Evolutionary conservation across 2,329 filamentous ascomycete species (phyloP), one percentile per base, ranked within the genome.

Genomic region (Talaromyces sp.): DNA sequence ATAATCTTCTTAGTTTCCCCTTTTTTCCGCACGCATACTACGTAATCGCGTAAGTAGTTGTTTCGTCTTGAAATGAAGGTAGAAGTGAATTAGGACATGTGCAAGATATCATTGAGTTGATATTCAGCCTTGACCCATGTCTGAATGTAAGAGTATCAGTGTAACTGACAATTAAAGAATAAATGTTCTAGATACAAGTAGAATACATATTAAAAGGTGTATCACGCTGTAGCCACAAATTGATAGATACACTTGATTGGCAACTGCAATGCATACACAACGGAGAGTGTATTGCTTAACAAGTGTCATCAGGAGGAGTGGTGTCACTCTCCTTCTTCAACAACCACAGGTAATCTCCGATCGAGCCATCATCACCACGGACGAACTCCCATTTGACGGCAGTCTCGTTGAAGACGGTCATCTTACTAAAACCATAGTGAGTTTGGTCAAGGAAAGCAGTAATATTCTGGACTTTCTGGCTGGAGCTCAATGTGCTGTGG

Each of bases 351-450:
- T 73, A 70, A 68, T 83, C 81, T 5, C 78, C 76, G 57, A 78
- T 69, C 13, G 66, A 69, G 0, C 74, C 75, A 56, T 66, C 75
- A 61, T 75, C 77, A 33, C 83, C 82, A 8, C 75, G 74, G 63
- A 84, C 75, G 63, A 81, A 84, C 62, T 81, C 72, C 78, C 79
- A 84, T n/a, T 76, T 78, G 2, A 80, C 67, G 1, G 76, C 74
- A 3, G 72, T 79, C 4, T 76, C 73, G 61, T 79, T 80, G 45
- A 79, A 71, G 27, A 83, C 73, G 2, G 76, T 79, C 60, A 84
- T 66, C 72, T 80, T 83, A 72, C 76, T 82, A 69, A 84, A 83
- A 7, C 83, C 82, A 65, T 80, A 85, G 68, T 84, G 74, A 47
- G 73, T 70, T 63, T 75, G 75, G 70, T 85, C 80, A 27, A 85